A percentile compares a stretch with the other conserved stretches of the same genome.
Conservation (phyloP, 2,329 filamentous ascomycete genomes). For the Phialophora chinensis region DNA sequence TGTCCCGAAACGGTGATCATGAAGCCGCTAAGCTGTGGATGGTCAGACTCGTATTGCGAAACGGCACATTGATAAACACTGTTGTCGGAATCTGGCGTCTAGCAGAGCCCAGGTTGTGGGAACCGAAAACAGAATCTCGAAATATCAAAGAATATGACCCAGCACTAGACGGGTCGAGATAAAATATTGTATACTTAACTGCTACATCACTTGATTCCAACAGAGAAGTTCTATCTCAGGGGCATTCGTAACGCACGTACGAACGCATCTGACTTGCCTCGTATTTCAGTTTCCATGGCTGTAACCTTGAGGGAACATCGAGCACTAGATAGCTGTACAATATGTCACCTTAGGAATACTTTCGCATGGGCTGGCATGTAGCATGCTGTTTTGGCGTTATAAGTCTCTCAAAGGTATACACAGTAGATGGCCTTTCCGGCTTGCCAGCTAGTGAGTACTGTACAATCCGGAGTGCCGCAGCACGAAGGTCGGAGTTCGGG, state of each 20-base stretch:
- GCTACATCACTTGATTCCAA: neutral
- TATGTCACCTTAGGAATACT: neutral
- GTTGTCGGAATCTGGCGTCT: neutral
- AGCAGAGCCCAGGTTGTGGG: neutral
- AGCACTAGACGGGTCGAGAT: neutral
- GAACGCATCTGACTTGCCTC: too few relatives aligned
- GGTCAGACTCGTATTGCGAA: neutral
- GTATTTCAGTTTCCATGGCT: too few relatives aligned
- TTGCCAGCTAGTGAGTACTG: too few relatives aligned
- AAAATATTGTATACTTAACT: neutral
- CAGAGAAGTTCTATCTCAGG: too few relatives aligned
- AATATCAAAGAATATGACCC: neutral
- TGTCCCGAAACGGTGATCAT: conserved; percentile 28
- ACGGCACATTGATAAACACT: neutral
- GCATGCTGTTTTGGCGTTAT: neutral
- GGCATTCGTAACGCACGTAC: too few relatives aligned
- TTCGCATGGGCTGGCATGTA: neutral
- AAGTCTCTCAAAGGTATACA: neutral
- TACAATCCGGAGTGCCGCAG: neutral
- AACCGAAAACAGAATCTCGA: neutral
- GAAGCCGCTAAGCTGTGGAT: neutral
- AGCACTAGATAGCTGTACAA: neutral
- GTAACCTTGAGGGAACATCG: too few relatives aligned
- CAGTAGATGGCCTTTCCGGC: neutral
- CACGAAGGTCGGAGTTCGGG: neutral